Base-by-base conservation (phyloP, 2,329 filamentous ascomycete genomes). In the Chaetomiaceae sp. region DNA sequence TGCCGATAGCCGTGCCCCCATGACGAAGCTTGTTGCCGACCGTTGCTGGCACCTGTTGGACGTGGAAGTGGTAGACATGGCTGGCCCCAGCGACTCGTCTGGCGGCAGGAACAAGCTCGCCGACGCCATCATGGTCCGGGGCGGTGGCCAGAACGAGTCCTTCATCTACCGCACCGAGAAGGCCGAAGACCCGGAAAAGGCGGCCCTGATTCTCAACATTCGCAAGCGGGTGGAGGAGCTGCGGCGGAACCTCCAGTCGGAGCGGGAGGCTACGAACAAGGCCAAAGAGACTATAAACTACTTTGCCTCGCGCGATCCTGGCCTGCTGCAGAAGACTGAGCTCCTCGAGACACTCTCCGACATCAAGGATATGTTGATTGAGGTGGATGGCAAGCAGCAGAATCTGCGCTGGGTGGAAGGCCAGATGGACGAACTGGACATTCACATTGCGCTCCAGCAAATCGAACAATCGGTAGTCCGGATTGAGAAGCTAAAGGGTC, bases 341-440 rank as follows among this genome's bases (percentile, higher is more conserved):
- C 70, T 93, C 2, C 75, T 95, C 12, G 88, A 93, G 60, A 84
- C 80, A 7, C 68, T 89, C 9, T 88, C 88, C 2, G 81, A 83
- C 52, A 81, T 85, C 58, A 88, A 88, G 61, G 87, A 94, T 63
- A 85, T 95, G 69, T 78, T 95, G 45, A 90, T 98, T 56, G 93
- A 98, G 58, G 88, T 95, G 12, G 93, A 97, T 59, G 93, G 93
- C 39, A 95, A 95, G 60, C 90, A 96, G 65, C 88, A 97, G 62
- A 96, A 93, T 62, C 76, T 98, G 38, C 86, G 91, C 43, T 96
- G 88, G 88, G 88, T 98, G 0, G 93, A 98, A 64, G 81, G 83
- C 42, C 88, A 97, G 67, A 86, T 98, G 65, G 93, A 98, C 61
- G 88, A 95, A 60, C 78, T 98, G 6, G 93, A 98, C 60, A 97